A percentile compares a stretch with the other conserved stretches of the same genome.
Conservation (phyloP, 495 filamentous ascomycete species). For the Aspergillus asperescens region DNA sequence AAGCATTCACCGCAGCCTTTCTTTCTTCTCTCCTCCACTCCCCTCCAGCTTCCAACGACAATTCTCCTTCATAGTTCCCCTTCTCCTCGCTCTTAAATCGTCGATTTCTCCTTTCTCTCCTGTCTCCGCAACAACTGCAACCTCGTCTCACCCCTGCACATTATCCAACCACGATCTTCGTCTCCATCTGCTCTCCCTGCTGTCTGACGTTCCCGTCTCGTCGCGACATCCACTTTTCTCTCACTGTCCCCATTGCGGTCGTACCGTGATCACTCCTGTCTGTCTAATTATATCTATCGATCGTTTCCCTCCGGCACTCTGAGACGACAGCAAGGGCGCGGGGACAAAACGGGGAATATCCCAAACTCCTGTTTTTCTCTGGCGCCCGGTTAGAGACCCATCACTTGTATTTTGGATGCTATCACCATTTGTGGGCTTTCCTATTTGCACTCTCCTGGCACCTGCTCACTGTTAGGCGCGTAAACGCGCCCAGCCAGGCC, state of each 20-base stretch:
- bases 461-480: conserved; percentile 1
- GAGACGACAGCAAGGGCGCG: background rate
- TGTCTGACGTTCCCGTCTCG: background rate
- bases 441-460: background rate
- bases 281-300: background rate
- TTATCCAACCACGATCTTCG: conserved; percentile 1
- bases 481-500: conserved; percentile 3
- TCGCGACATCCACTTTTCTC: background rate
- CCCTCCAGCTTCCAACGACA: background rate
- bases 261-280: background rate
- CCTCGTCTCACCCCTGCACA: background rate
- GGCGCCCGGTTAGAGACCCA: conserved; percentile 3
- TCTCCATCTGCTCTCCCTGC: background rate
- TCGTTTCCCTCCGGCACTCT: background rate
- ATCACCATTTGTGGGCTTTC: conserved; percentile 1
- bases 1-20: background rate
- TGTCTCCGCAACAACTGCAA: background rate
- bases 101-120: background rate
- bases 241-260: background rate
- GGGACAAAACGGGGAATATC: background rate
- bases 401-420: background rate
- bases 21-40: background rate
- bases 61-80: background rate
- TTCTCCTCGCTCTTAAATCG: background rate
- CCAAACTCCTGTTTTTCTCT: background rate